Conservation (phyloP, 2,329 filamentous ascomycete species). For the Chalara sp. region DNA sequence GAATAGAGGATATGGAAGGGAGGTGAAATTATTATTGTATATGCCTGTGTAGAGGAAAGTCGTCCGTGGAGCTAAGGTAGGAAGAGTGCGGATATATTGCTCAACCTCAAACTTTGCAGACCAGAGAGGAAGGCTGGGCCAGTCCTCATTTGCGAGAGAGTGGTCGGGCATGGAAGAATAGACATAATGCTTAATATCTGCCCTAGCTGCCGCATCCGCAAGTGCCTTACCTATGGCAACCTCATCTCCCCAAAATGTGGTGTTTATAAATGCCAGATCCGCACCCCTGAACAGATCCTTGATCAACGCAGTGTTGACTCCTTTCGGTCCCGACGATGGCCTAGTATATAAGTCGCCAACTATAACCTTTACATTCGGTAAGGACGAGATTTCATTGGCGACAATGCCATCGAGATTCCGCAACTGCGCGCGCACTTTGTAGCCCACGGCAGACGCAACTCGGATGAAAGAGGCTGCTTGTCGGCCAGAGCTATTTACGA, state of each 20-base stretch:
- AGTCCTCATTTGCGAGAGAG: constrained; percentile 58
- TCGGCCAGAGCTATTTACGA: constrained; percentile 92
- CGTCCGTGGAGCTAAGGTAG: constrained; percentile 56
- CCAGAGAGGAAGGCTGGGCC: constrained; percentile 87
- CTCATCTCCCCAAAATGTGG: constrained; percentile 94
- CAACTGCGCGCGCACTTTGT: constrained; percentile 86
- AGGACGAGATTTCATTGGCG: constrained; percentile 73
- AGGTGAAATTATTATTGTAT: constrained; percentile 99
- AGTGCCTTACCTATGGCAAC: constrained; percentile 80
- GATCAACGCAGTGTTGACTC: constrained; percentile 62
- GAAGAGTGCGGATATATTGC: constrained; percentile 75
- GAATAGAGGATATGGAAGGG: constrained; percentile 84
- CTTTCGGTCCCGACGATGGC: constrained; percentile 33
- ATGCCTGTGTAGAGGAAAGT: constrained; percentile 96
- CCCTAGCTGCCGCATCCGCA: constrained; percentile 81
- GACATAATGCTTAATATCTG: constrained; percentile 82
- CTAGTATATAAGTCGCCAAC: constrained; percentile 57
- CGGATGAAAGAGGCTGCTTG: constrained; percentile 94
- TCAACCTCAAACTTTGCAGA: constrained; percentile 88
- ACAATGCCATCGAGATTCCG: constrained; percentile 82
- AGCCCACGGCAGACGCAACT: constrained; percentile 88
- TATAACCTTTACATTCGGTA: constrained; percentile 68
- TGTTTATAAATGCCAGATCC: constrained; percentile 94
- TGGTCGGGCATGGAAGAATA: constrained; percentile 98
- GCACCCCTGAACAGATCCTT: constrained; percentile 74